Evolutionary conservation across 192 early-diverging fungal species (phyloP), one percentile per base, ranked within the genome.

Genomic region (Entomortierella chlamydospora): DNA sequence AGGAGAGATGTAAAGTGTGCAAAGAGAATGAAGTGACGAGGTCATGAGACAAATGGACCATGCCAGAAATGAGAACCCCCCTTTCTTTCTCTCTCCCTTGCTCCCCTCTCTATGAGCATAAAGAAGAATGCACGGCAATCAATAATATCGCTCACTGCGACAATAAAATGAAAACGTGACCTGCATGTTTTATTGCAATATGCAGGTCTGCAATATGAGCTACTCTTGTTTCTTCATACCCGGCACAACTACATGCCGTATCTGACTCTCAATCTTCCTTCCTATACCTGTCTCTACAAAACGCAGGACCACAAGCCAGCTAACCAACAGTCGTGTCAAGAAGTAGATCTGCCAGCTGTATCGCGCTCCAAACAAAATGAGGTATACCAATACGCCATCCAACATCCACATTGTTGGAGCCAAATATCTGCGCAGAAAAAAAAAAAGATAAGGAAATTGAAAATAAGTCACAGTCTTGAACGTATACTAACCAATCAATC

Each of bases 321-420:
- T 51, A 12, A 80, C 53, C 51, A 79, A 78, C 12, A 66, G 15
- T 45, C 89, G 86, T 25, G 84, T 83, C 26, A 89, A 58, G 29
- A 71, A 74, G 74, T 90, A 92, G 50, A 91, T 66, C 18, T 82
- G 80, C 74, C 89, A 88, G 25, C 89, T 90, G n/a, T 86, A 86
- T 29, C 87, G 83, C 20, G 88, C 82, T 43, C 91, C 86, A 51
- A 83, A 84, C 59, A 91, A 50, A 64, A 87, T 83, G 5, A 88
- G 84, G 56, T 84, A 87, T 12, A 72, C 67, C 20, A 88, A 30
- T 18, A 86, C 82, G 20, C 17, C 53, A 11, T 69, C 82, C 68
- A 90, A 71, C 34, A 87, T 66, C 37, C 30, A 26, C 45, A 82
- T 70, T 7, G 89, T 85, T 1, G 73, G 58, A 37, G 50, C 72